A percentile compares a stretch with the other conserved stretches of the same genome.
Evolutionary conservation across 805 yeast genomes (phyloP).

Genomic region (Candida stauntonica): DNA sequence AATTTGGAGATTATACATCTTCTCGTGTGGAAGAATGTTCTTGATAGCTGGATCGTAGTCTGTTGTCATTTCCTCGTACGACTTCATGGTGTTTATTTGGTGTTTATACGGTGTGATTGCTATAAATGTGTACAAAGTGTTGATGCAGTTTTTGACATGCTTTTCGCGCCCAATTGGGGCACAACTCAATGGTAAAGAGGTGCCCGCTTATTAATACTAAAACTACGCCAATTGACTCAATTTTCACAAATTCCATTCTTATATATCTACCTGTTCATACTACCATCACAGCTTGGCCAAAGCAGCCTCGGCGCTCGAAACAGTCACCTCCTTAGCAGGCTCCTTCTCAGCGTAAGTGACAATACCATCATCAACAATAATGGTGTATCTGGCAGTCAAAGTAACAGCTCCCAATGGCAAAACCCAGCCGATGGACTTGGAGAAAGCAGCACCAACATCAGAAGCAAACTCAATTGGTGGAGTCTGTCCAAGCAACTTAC

Average conservation of each 20-base stretch:
- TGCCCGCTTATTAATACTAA: no score
- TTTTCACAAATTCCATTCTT: no score
- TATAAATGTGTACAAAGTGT: no score
- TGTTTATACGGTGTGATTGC: not conserved
- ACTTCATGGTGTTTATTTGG: not conserved
- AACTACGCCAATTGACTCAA: no score
- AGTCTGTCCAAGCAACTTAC: constrained; percentile 33
- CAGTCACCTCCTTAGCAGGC: constrained; percentile 23
- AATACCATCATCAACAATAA: constrained; percentile 57
- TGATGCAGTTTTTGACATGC: no score
- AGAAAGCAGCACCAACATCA: constrained; percentile 60
- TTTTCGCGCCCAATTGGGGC: no score
- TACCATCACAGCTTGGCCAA: constrained; percentile 22
- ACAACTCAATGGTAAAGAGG: no score
- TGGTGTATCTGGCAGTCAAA: constrained; percentile 70
- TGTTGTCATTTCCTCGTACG: not conserved
- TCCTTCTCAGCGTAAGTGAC: constrained; percentile 43
- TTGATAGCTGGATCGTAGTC: constrained; percentile 41
- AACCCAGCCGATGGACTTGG: constrained; percentile 54
- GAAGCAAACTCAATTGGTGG: constrained; percentile 47
- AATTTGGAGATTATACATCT: constrained; percentile 64
- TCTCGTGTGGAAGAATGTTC: constrained; percentile 58
- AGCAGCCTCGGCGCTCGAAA: constrained; percentile 28
- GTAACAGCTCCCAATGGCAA: constrained; percentile 46
- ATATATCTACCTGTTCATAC: not conserved